Evolutionary conservation across 2,329 filamentous ascomycete species (phyloP).

Genomic region (Pseudopyrenochaeta lycopersici): DNA sequence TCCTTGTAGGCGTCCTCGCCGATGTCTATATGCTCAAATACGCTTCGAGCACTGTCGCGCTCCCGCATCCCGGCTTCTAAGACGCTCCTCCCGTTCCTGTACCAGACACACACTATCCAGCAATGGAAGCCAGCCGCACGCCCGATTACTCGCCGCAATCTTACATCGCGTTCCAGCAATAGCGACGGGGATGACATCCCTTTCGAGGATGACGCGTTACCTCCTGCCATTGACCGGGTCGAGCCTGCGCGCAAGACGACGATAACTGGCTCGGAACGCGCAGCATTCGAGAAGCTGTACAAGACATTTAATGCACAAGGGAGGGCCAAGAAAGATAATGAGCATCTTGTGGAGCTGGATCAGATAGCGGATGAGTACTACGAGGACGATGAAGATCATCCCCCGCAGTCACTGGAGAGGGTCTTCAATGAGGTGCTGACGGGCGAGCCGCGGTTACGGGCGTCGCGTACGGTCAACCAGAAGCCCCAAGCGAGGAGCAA

Average conservation of each 20-base stretch:
- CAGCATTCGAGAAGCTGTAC: conserved; percentile 47
- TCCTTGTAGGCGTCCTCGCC: conserved; percentile 1
- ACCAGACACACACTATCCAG: conserved; percentile 73
- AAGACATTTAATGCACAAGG: conserved; percentile 34
- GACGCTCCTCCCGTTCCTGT: conserved; percentile 72
- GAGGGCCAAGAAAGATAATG: conserved; percentile 20
- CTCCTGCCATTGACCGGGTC: conserved; percentile 25
- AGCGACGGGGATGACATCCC: conserved; percentile 22
- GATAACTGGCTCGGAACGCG: conserved; percentile 47
- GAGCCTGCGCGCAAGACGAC: conserved; percentile 37
- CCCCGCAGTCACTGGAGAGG: conserved; percentile 29
- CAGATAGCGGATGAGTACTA: conserved; percentile 44
- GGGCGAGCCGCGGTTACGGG: conserved; percentile 14
- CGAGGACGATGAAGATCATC: conserved; percentile 38
- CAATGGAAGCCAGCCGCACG: conserved; percentile 38
- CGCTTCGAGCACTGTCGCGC: conserved; percentile 44
- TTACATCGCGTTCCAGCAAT: conserved; percentile 24
- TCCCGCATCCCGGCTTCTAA: conserved; percentile 37
- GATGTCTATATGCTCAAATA: conserved; percentile 44
- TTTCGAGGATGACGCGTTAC: conserved; percentile 42
- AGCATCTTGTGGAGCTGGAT: conserved; percentile 29
- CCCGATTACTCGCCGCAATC: conserved; percentile 29
- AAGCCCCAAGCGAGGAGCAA: conserved; percentile 10
- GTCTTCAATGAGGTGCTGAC: conserved; percentile 43
- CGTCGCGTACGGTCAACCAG: neutral